These are phyloP conservation scores for Herpotrichia juniperi DNA, from an alignment of 2,329 filamentous ascomycete species.

Conservation along the genomic window DNA sequence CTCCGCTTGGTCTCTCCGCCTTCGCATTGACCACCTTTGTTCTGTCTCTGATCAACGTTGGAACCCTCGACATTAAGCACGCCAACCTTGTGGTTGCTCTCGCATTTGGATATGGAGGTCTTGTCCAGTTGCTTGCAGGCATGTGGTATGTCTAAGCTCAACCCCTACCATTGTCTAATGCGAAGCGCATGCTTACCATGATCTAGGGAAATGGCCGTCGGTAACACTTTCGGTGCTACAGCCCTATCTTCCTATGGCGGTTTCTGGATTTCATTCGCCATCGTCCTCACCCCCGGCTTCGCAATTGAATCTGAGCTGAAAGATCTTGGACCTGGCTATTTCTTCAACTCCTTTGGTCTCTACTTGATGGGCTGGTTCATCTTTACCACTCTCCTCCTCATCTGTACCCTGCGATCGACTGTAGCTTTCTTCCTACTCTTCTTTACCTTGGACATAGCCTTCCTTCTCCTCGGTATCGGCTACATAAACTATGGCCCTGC, in stretches of 20 bases:
- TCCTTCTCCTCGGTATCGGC: constrained; percentile 62
- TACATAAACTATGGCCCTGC: constrained; percentile 54
- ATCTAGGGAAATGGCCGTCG: constrained; percentile 59
- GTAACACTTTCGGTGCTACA: constrained; percentile 69
- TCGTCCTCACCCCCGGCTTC: constrained; percentile 63
- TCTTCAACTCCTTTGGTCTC: constrained; percentile 61
- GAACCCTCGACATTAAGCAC: constrained; percentile 47
- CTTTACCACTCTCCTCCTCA: constrained; percentile 61
- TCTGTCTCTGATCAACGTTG: constrained; percentile 58
- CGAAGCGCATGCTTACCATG: constrained; percentile 11
- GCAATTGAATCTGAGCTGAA: constrained; percentile 54
- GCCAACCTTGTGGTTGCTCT: constrained; percentile 57
- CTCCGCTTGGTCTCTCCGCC: constrained; percentile 65
- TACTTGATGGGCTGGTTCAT: constrained; percentile 67
- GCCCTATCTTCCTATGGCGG: constrained; percentile 66
- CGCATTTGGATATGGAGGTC: constrained; percentile 57
- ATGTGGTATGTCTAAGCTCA: constrained; percentile 58
- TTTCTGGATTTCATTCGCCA: constrained; percentile 67
- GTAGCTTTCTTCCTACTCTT: constrained; percentile 64
- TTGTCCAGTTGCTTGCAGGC: constrained; percentile 58
- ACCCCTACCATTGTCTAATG: not conserved
- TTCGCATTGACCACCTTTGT: constrained; percentile 72
- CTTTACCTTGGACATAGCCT: constrained; percentile 63
- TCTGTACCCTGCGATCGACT: constrained; percentile 64
- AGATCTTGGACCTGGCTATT: constrained; percentile 39